Base-by-base conservation (phyloP, 768 basidiomycete genomes). In the Boletus barrowsii region DNA sequence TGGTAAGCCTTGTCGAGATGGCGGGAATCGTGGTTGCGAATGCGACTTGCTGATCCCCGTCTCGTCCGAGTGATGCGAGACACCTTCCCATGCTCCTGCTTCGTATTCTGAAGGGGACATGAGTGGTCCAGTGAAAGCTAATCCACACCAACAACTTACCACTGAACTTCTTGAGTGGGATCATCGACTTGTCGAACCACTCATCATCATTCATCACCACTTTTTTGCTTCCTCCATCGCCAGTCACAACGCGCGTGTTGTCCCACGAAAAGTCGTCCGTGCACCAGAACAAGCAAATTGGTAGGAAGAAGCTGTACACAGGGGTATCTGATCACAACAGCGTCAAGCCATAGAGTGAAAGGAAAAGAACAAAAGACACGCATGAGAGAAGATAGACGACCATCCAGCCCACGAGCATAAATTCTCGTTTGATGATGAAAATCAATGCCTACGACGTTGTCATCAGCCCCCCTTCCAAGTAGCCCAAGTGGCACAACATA, bases 201-300 rank as follows among this genome's bases (percentile, higher is more conserved):
- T 98, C 96, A 30, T 97, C 95, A 90, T 92, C 65, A 91, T 90
- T 92, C 65, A 91, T 85, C 54, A 96, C 75, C 42, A 98, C 84
- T 73, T 93, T 97, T 83, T 97, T 97, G 62, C 90, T 90, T 66
- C 86, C 88, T 54, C 95, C 94, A 72, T 96, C 93, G 42, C 93
- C 93, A 54, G 95, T 86, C 57, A 96, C 93, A 32, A 95, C 77
- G 77, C 94, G 91, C 17, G 91, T 93, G 67, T 89, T 92, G 77
- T 91, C 90, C 91, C 92, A 96, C 68, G 88, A 86, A 73, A 96
- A 97, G 70, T 97, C 94, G 66, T 96, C 94, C 93, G 96, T 95
- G 63, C 90, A 91, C 94, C 94, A 98, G 83, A 95, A 96, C 0
- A 94, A 94, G 70, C 97, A 98, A 18, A 97, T 71, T 0, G 94